Conservation (phyloP, 192 early-diverging fungal genomes). For the Martensiomyces pterosporus region DNA sequence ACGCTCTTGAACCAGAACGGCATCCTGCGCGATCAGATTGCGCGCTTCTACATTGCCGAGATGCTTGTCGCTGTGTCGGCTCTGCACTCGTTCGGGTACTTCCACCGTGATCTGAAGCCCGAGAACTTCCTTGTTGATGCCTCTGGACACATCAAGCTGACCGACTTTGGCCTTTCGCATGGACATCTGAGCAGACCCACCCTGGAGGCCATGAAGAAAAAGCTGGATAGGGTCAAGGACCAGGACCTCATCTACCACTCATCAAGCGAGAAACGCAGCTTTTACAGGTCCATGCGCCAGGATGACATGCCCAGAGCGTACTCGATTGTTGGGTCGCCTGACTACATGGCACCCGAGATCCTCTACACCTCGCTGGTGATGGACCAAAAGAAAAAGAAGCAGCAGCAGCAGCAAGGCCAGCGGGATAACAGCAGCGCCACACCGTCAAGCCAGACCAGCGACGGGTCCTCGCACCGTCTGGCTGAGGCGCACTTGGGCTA, state of each 20-base stretch:
- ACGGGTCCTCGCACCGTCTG: slow-evolving; percentile 57
- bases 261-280: slow-evolving; percentile 45
- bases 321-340: slow-evolving; percentile 83
- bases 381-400: slow-evolving; percentile 37
- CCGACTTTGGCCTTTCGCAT: slow-evolving; percentile 86
- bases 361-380: slow-evolving; percentile 54
- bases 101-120: slow-evolving; percentile 91
- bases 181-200: slow-evolving; percentile 58
- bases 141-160: slow-evolving; percentile 79
- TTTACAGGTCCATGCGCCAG: slow-evolving; percentile 46
- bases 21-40: slow-evolving; percentile 68
- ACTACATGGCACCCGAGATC: slow-evolving; percentile 94
- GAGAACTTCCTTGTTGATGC: slow-evolving; percentile 77
- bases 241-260: slow-evolving; percentile 45
- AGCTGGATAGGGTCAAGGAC: slow-evolving; percentile 54
- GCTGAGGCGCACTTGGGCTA: slow-evolving; percentile 66
- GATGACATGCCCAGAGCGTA: slow-evolving; percentile 63
- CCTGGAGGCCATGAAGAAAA: slow-evolving; percentile 45
- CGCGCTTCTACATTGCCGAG: slow-evolving; percentile 85
- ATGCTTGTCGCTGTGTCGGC: slow-evolving; percentile 76
- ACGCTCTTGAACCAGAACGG: slow-evolving; percentile 73
- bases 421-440: slow-evolving; percentile 3
- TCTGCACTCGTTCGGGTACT: slow-evolving; percentile 82
- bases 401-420: slow-evolving; percentile 14
- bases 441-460: no score